Evolutionary conservation across 139 green algal species (phyloP).

Genomic region (Spirogloea muscicola): DNA sequence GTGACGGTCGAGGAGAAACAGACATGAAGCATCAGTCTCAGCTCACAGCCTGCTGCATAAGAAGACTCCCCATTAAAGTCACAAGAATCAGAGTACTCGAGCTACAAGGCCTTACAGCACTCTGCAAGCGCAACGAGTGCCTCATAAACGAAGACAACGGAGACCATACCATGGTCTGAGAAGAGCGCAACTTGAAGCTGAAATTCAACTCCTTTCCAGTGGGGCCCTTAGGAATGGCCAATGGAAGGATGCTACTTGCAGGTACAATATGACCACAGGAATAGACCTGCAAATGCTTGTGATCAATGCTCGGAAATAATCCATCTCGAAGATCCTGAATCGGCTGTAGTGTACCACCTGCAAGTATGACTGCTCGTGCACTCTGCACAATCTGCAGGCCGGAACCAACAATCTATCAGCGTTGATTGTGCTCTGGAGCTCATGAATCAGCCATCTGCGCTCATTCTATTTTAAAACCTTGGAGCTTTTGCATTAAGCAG

Average conservation of each 20-base stretch:
- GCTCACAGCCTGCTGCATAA: no score
- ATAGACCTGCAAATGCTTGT: slow-evolving; percentile 57
- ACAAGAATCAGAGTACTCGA: no score
- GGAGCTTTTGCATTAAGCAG: no score
- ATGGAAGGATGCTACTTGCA: slow-evolving; percentile 56
- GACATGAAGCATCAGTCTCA: no score
- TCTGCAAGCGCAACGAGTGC: neutral
- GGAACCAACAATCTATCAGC: no score
- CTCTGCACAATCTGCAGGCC: slow-evolving; percentile 5
- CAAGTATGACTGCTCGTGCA: slow-evolving; percentile 77
- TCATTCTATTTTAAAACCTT: no score
- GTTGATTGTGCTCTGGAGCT: no score
- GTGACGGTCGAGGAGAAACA: no score
- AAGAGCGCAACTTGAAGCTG: slow-evolving; percentile 45
- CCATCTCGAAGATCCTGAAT: slow-evolving; percentile 54
- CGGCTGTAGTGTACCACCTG: slow-evolving; percentile 86
- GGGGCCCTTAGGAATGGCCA: slow-evolving; percentile 64
- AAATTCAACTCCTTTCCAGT: slow-evolving; percentile 55
- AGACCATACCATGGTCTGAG: slow-evolving; percentile 59
- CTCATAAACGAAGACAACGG: neutral
- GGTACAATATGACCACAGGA: slow-evolving; percentile 85
- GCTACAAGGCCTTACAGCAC: no score
- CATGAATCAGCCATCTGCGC: no score
- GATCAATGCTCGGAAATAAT: slow-evolving; percentile 60
- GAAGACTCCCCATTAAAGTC: no score